phyloP scores from a whole-genome alignment of 805 yeast species.

The Kurtzmaniella fragi region DNA sequence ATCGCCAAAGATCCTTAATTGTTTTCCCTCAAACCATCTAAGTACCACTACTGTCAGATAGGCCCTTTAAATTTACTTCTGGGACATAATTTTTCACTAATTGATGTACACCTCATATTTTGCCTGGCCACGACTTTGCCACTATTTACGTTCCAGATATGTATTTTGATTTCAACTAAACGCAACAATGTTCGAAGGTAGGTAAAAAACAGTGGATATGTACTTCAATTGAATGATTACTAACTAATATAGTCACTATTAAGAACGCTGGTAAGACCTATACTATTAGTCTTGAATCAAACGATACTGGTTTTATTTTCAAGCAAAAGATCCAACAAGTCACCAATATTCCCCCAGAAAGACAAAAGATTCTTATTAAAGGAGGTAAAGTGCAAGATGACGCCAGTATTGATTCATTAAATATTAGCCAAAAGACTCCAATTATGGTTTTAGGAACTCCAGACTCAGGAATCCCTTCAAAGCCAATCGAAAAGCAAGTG shows the following conservation, averaged over 20 bases:
- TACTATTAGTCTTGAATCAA: slow-evolving; percentile 40
- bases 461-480: slow-evolving; percentile 50
- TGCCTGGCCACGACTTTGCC: slow-evolving; percentile 3
- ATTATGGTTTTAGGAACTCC: slow-evolving; percentile 94
- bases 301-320: slow-evolving; percentile 54
- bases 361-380: slow-evolving; percentile 86
- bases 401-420: slow-evolving; percentile 44
- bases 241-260: slow-evolving; percentile 15
- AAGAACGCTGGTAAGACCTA: slow-evolving; percentile 41
- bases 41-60: no score
- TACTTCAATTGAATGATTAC: no score
- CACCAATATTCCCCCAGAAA: slow-evolving; percentile 80
- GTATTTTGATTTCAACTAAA: neutral
- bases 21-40: no score
- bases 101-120: no score
- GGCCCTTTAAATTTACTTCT: no score
- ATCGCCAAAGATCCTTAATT: no score
- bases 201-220: no score
- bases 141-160: neutral
- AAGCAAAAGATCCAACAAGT: slow-evolving; percentile 65
- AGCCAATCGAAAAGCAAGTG: slow-evolving; percentile 50
- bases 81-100: no score
- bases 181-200: neutral
- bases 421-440: slow-evolving; percentile 52
- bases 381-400: slow-evolving; percentile 86